Base-by-base conservation (phyloP, 176 grass and related monocot genomes). In the Musa schizocarpa region DNA sequence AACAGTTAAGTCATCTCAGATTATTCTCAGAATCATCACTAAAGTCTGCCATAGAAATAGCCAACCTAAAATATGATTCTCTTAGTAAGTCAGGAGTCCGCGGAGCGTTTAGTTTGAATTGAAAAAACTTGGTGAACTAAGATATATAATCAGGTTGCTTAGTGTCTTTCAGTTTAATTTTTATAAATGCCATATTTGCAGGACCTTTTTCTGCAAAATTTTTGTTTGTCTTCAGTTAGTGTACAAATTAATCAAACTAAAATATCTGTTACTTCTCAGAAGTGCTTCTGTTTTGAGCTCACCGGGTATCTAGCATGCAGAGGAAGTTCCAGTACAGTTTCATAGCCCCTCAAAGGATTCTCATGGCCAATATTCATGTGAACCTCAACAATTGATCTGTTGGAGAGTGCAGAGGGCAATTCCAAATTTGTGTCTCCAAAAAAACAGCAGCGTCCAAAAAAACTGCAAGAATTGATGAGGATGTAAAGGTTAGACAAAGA, bases 281-380 rank as follows among this genome's bases (percentile, higher is more conserved):
- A 52, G 3, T 57, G 52, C 1, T 76, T 78, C 65, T 62, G 74
- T 78, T 21, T 53, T 64, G 27, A 80, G 50, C 75, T 83, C 86
- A 98, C 90, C 13, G 86, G 90, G 50, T 93, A 98, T 89, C 94
- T 93, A 82, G 88, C 88, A 85, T 98, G 94, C 50, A 98, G 86
- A 68, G 90, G 90, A 26, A 93, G 55, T 63, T 93, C 80, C 78
- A 91, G 50, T 29, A 78, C 58, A 89, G 86, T 65, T 62, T 71
- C 84, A 74, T 74, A 78, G 61, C 82, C 56, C 26, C 29, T 66
- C 55, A 54, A 78, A 19, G 52, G n/a, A 56, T 21, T 76, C 23
- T 57, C 50, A 65, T 49, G 17, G 3, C 53, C 49, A 55, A 91
- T 22, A 74, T 86, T 80, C 72, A 89, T 75, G 79, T 98, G 94